These are phyloP conservation scores for Sanghuangporus weigelae DNA, from an alignment of 1,284 basidiomycete species.

Conservation along the genomic window DNA sequence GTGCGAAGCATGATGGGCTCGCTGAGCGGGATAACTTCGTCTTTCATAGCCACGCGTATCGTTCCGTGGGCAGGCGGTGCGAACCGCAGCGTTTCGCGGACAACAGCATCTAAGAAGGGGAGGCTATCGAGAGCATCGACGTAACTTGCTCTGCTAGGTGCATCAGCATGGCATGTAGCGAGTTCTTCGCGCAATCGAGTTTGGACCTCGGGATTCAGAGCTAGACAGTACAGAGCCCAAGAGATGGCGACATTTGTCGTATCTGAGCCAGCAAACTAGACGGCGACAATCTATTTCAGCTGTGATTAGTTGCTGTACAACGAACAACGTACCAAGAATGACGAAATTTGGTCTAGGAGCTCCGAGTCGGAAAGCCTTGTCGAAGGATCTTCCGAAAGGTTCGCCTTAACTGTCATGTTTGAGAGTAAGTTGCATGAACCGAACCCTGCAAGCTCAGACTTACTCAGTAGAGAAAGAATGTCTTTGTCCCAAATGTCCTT, in stretches of 20 bases:
- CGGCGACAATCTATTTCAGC: neutral
- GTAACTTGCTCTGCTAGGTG: constrained; percentile 26
- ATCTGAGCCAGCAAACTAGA: constrained; percentile 44
- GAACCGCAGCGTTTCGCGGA: constrained; percentile 28
- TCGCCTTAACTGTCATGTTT: constrained; percentile 37
- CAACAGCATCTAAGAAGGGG: constrained; percentile 32
- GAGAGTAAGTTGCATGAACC: neutral
- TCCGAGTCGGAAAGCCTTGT: constrained; percentile 42
- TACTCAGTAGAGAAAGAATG: constrained; percentile 42
- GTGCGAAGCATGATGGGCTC: constrained; percentile 29
- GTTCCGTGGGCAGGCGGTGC: constrained; percentile 21
- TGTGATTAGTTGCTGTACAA: neutral
- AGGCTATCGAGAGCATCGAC: constrained; percentile 34
- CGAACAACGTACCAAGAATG: constrained; percentile 32
- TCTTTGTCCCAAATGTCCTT: constrained; percentile 35
- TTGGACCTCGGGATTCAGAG: constrained; percentile 40
- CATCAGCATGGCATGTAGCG: neutral
- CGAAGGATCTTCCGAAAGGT: constrained; percentile 36
- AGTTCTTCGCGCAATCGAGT: constrained; percentile 41
- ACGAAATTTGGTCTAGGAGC: constrained; percentile 47
- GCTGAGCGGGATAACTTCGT: constrained; percentile 28
- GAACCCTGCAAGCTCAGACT: constrained; percentile 15
- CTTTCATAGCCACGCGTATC: constrained; percentile 21
- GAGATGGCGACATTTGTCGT: constrained; percentile 47
- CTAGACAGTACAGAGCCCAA: constrained; percentile 51